These are phyloP conservation scores for Pleurotus salmoneostramineus DNA, from an alignment of 768 basidiomycete genomes.

Conservation along the genomic window DNA sequence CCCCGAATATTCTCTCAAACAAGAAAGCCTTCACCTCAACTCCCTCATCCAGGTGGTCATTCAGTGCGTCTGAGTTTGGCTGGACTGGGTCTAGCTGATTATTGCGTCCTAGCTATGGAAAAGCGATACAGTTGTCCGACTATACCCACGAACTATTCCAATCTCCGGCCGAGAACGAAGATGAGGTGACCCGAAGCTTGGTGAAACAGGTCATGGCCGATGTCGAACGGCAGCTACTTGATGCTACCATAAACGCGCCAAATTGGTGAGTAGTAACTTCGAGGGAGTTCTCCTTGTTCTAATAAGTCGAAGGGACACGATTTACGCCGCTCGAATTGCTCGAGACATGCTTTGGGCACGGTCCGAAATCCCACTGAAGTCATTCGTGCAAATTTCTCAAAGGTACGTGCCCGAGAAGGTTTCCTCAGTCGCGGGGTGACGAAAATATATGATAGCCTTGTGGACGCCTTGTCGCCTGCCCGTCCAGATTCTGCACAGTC, in stretches of 20 bases:
- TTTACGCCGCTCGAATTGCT: constrained; percentile 55
- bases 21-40: neutral
- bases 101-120: constrained; percentile 40
- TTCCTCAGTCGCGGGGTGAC: too few relatives aligned
- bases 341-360: constrained; percentile 52
- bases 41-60: constrained; percentile 18
- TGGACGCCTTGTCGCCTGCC: constrained; percentile 15
- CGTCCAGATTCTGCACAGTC: constrained; percentile 18
- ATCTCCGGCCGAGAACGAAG: constrained; percentile 27
- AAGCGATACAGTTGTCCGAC: constrained; percentile 44
- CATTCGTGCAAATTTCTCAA: constrained; percentile 55
- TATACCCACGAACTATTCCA: constrained; percentile 43
- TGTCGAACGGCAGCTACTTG: constrained; percentile 43
- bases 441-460: constrained; percentile 14
- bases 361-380: constrained; percentile 36
- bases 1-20: neutral
- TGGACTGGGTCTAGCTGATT: neutral
- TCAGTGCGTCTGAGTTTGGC: neutral
- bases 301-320: constrained; percentile 44
- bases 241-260: constrained; percentile 59
- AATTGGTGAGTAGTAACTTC: constrained; percentile 49
- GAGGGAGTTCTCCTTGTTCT: too few relatives aligned
- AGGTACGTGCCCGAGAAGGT: constrained; percentile 32
- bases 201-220: constrained; percentile 55
- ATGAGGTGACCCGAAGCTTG: constrained; percentile 34